Evolutionary conservation across 2,329 filamentous ascomycete genomes (phyloP).

Genomic region (Cryphonectria naterciae): DNA sequence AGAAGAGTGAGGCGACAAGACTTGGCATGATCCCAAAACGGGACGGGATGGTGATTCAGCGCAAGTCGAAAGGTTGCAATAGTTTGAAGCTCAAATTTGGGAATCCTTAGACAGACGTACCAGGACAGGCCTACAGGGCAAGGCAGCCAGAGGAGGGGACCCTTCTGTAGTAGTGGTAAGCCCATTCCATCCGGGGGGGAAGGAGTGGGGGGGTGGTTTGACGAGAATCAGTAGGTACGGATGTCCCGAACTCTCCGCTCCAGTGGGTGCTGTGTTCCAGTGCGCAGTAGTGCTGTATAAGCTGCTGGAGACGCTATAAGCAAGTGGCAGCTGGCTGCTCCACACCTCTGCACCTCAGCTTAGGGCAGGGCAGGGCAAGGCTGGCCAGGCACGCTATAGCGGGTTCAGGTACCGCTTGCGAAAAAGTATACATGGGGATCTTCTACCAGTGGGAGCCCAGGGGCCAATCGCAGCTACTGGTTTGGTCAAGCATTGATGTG

Average conservation of each 20-base stretch:
- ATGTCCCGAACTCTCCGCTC: neutral
- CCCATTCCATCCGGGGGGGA: neutral
- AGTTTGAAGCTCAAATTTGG: neutral
- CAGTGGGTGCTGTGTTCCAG: neutral
- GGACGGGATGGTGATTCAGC: neutral
- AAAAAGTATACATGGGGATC: neutral
- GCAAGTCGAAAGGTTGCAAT: neutral
- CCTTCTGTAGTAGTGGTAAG: neutral
- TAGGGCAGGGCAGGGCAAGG: neutral
- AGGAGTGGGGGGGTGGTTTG: no score
- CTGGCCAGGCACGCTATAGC: neutral
- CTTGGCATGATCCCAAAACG: neutral
- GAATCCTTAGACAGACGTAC: neutral
- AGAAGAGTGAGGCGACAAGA: neutral
- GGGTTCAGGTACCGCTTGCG: neutral
- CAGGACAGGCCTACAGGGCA: neutral
- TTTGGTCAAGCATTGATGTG: conserved; percentile 12
- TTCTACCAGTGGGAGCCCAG: neutral
- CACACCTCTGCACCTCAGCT: neutral
- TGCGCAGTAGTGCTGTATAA: neutral
- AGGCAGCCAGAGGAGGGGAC: neutral
- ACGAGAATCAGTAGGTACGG: neutral
- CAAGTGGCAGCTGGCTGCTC: conserved; percentile 1
- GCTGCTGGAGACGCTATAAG: neutral
- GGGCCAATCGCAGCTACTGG: conserved; percentile 6